These are phyloP conservation scores for Suillus luteus DNA, from an alignment of 768 basidiomycete genomes.

Conservation along the genomic window DNA sequence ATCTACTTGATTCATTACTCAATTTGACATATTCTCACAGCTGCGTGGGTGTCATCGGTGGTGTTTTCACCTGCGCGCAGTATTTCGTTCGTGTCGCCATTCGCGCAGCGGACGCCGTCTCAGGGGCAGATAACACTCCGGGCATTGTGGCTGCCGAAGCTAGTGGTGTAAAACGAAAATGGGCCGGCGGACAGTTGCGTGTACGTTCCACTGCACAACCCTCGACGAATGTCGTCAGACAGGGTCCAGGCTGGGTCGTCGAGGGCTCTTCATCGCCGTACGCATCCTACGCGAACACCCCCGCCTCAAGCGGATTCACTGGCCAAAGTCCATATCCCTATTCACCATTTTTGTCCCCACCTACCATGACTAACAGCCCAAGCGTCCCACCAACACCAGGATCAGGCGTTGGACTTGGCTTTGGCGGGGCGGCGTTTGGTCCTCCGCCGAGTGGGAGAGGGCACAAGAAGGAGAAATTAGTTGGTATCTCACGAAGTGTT, in stretches of 20 bases:
- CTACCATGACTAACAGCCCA: slow-evolving; percentile 38
- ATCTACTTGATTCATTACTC: slow-evolving; percentile 7
- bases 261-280: slow-evolving; percentile 48
- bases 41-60: slow-evolving; percentile 91
- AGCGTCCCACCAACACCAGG: slow-evolving; percentile 27
- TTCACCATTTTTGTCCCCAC: slow-evolving; percentile 34
- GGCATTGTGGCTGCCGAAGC: slow-evolving; percentile 68
- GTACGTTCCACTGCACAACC: slow-evolving; percentile 42
- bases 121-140: slow-evolving; percentile 50
- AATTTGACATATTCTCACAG: slow-evolving; percentile 31
- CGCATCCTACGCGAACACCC: slow-evolving; percentile 37
- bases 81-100: slow-evolving; percentile 68
- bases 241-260: slow-evolving; percentile 61
- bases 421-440: slow-evolving; percentile 22
- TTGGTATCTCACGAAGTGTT: slow-evolving; percentile 14
- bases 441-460: slow-evolving; percentile 20
- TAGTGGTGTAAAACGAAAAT: slow-evolving; percentile 64
- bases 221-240: slow-evolving; percentile 48
- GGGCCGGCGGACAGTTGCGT: slow-evolving; percentile 66
- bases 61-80: slow-evolving; percentile 83
- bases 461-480: slow-evolving; percentile 16
- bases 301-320: slow-evolving; percentile 32
- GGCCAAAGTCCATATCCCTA: slow-evolving; percentile 30
- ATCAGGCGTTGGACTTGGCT: slow-evolving; percentile 28
- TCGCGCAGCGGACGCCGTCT: slow-evolving; percentile 68